These are phyloP conservation scores for Lactarius sanguifluus DNA, from an alignment of 768 basidiomycete genomes.

Conservation along the genomic window DNA sequence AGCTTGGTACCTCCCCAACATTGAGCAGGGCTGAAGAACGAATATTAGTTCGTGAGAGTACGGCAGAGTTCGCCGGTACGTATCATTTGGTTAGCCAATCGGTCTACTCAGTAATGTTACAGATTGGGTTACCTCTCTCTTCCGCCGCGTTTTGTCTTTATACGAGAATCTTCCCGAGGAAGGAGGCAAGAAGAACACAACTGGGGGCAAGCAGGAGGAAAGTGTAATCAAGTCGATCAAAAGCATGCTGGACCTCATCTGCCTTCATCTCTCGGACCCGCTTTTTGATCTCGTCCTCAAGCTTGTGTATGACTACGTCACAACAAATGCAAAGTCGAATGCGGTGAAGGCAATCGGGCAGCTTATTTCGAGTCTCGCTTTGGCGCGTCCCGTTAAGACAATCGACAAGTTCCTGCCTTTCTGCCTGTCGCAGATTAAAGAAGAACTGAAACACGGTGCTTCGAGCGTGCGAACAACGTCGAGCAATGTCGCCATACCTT, in stretches of 20 bases:
- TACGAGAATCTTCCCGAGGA: slow-evolving; percentile 96
- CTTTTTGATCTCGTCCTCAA: slow-evolving; percentile 86
- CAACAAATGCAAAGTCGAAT: slow-evolving; percentile 88
- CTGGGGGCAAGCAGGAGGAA: slow-evolving; percentile 84
- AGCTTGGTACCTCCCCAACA: slow-evolving; percentile 40
- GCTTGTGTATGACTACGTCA: slow-evolving; percentile 82
- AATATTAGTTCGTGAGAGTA: slow-evolving; percentile 73
- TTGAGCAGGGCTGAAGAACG: slow-evolving; percentile 66
- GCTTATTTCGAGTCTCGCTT: slow-evolving; percentile 79
- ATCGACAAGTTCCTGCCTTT: slow-evolving; percentile 78
- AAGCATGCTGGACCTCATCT: slow-evolving; percentile 77
- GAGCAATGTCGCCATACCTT: slow-evolving; percentile 67
- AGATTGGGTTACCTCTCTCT: slow-evolving; percentile 83
- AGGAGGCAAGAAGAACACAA: slow-evolving; percentile 81
- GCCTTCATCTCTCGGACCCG: slow-evolving; percentile 71
- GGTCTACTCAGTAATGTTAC: neutral
- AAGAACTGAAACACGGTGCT: slow-evolving; percentile 87
- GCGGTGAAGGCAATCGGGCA: slow-evolving; percentile 90
- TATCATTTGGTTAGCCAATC: neutral
- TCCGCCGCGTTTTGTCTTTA: slow-evolving; percentile 74
- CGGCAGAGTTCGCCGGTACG: slow-evolving; percentile 73
- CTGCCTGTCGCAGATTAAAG: slow-evolving; percentile 73
- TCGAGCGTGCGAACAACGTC: slow-evolving; percentile 83
- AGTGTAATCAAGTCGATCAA: slow-evolving; percentile 75
- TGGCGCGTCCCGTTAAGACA: slow-evolving; percentile 71